These are phyloP conservation scores for Parasarocladium wereldwijsianum DNA, from an alignment of 2,329 filamentous ascomycete genomes.

Conservation along the genomic window DNA sequence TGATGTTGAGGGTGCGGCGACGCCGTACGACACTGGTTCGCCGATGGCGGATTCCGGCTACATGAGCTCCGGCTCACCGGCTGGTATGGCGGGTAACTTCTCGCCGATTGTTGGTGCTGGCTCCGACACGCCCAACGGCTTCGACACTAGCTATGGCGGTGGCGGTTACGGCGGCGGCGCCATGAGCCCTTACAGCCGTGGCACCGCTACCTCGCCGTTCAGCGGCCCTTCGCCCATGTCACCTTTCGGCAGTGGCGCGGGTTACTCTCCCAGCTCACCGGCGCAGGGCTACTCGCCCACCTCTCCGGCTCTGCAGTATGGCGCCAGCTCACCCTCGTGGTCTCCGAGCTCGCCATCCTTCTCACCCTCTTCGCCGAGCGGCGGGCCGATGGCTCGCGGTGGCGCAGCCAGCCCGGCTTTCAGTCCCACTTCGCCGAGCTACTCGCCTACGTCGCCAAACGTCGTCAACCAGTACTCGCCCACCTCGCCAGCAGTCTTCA, in stretches of 20 bases:
- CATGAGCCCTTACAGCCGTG: constrained; percentile 41
- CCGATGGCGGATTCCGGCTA: constrained; percentile 62
- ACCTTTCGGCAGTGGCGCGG: constrained; percentile 39
- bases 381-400: constrained; percentile 29
- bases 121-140: constrained; percentile 55
- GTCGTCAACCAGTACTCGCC: constrained; percentile 44
- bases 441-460: constrained; percentile 46
- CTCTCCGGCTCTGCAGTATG: constrained; percentile 48
- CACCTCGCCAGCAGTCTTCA: constrained; percentile 60
- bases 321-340: constrained; percentile 43
- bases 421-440: constrained; percentile 51
- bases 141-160: constrained; percentile 44
- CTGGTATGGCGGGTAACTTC: constrained; percentile 41
- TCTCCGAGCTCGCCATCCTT: constrained; percentile 49
- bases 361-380: constrained; percentile 47
- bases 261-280: constrained; percentile 36
- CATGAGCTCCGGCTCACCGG: constrained; percentile 47
- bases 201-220: constrained; percentile 63
- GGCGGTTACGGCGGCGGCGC: constrained; percentile 34
- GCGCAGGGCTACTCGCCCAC: constrained; percentile 57
- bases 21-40: constrained; percentile 83
- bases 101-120: constrained; percentile 65
- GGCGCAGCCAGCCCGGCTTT: constrained; percentile 45
- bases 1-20: constrained; percentile 70
- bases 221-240: constrained; percentile 44